Evolutionary conservation across 768 basidiomycete genomes (phyloP).

Genomic region (Lentinula edodes): DNA sequence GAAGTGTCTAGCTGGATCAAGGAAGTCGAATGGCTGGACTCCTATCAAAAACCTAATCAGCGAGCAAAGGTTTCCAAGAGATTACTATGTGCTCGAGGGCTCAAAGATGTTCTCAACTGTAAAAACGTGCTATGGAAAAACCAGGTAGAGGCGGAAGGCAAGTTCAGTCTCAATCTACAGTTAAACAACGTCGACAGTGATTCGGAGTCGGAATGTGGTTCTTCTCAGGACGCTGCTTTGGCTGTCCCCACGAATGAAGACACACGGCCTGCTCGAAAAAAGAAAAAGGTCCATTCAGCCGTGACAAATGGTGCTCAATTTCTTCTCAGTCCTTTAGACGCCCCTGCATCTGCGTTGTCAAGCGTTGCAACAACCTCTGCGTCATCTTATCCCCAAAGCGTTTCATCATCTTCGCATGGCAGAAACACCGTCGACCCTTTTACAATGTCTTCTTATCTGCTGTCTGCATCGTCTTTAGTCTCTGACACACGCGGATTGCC

Average conservation of each 20-base stretch:
- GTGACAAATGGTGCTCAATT: slow-evolving; percentile 47
- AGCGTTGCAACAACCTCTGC: slow-evolving; percentile 7
- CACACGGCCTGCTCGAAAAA: slow-evolving; percentile 17
- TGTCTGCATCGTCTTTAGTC: slow-evolving; percentile 20
- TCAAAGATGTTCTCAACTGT: slow-evolving; percentile 66
- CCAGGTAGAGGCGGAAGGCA: slow-evolving; percentile 27
- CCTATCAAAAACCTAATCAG: slow-evolving; percentile 37
- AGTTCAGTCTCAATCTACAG: slow-evolving; percentile 33
- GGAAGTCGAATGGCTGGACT: slow-evolving; percentile 71
- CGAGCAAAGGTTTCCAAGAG: slow-evolving; percentile 61
- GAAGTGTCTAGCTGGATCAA: slow-evolving; percentile 52
- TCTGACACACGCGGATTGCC: slow-evolving; percentile 25
- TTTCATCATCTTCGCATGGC: slow-evolving; percentile 4
- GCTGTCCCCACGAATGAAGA: background rate
- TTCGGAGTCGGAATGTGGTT: slow-evolving; percentile 6
- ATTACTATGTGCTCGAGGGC: slow-evolving; percentile 57
- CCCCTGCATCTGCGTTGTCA: slow-evolving; percentile 14
- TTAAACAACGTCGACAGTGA: slow-evolving; percentile 25
- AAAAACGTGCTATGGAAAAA: slow-evolving; percentile 56
- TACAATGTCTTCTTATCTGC: slow-evolving; percentile 9
- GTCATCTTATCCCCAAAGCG: slow-evolving; percentile 7
- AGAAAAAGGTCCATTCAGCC: slow-evolving; percentile 23
- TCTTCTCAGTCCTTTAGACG: slow-evolving; percentile 51
- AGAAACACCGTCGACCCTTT: slow-evolving; percentile 18
- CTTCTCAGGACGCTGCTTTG: background rate